Evolutionary conservation across 129 eudicot genomes (phyloP).

Genomic region (Flaveria robusta): DNA sequence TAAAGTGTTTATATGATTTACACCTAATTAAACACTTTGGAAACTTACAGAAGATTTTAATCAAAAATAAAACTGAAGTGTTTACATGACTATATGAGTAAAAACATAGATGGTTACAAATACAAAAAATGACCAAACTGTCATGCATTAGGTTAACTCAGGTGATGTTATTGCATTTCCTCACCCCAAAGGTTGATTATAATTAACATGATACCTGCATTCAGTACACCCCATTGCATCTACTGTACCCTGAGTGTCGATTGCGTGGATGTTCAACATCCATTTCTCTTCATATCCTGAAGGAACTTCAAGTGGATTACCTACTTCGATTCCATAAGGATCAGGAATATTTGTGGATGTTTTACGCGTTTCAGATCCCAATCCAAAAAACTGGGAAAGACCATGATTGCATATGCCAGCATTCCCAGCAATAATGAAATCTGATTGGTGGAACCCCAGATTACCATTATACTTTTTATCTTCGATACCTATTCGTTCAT

Average conservation of each 20-base stretch:
- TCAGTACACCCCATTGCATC: slow-evolving; percentile 70
- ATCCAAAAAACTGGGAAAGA: slow-evolving; percentile 64
- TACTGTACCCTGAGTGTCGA: slow-evolving; percentile 61
- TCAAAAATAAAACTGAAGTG: too few relatives aligned
- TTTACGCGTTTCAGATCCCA: slow-evolving; percentile 78
- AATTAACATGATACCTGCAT: slow-evolving; percentile 42
- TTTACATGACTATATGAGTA: too few relatives aligned
- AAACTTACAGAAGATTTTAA: too few relatives aligned
- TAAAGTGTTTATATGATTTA: too few relatives aligned
- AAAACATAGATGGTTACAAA: too few relatives aligned
- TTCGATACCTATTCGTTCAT: slow-evolving; percentile 35
- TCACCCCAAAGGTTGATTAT: neutral
- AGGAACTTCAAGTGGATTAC: slow-evolving; percentile 62
- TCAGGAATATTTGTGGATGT: slow-evolving; percentile 68
- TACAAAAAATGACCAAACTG: too few relatives aligned
- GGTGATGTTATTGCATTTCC: too few relatives aligned
- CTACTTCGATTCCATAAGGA: slow-evolving; percentile 85
- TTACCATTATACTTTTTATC: slow-evolving; percentile 15
- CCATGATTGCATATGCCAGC: slow-evolving; percentile 51
- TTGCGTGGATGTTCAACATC: slow-evolving; percentile 68
- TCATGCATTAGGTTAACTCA: too few relatives aligned
- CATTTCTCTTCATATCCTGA: slow-evolving; percentile 72
- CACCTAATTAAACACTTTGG: too few relatives aligned
- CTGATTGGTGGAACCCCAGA: slow-evolving; percentile 38
- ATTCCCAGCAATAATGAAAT: slow-evolving; percentile 48